phyloP scores from a whole-genome alignment of 768 basidiomycete species.

The Collybia sordida region DNA sequence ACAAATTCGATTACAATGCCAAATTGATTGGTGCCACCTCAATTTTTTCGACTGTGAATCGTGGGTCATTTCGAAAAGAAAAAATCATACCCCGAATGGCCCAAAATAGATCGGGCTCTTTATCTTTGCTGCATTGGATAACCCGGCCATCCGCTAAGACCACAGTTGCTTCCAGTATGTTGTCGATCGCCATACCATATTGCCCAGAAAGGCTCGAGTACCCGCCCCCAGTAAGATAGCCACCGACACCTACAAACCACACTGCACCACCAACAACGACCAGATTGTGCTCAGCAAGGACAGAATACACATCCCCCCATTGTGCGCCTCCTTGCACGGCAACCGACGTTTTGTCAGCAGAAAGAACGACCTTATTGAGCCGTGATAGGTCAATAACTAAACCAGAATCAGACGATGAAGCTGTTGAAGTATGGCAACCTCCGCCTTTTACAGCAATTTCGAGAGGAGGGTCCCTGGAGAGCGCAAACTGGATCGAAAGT shows the following conservation, averaged over 20 bases:
- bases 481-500: slow-evolving; percentile 3
- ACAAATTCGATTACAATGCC: slow-evolving; percentile 18
- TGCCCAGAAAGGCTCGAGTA: slow-evolving; percentile 6
- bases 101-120: slow-evolving; percentile 24
- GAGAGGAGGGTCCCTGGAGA: slow-evolving; percentile 5
- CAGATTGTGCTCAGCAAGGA: slow-evolving; percentile 5
- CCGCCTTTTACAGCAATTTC: slow-evolving; percentile 18
- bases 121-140: slow-evolving; percentile 9
- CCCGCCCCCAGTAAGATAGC: slow-evolving; percentile 11
- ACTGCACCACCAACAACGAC: slow-evolving; percentile 11
- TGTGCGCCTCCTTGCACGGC: slow-evolving; percentile 12
- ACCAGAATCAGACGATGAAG: slow-evolving; percentile 14
- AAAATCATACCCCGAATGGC: slow-evolving; percentile 20
- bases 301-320: slow-evolving; percentile 15
- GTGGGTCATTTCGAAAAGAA: neutral
- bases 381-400: slow-evolving; percentile 14
- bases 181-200: slow-evolving; percentile 13
- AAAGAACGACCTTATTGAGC: slow-evolving; percentile 6
- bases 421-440: slow-evolving; percentile 5
- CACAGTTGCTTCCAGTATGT: slow-evolving; percentile 17
- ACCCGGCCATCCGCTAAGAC: slow-evolving; percentile 17
- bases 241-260: slow-evolving; percentile 14
- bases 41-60: neutral
- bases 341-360: slow-evolving; percentile 9
- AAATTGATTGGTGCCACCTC: slow-evolving; percentile 22